Base-by-base conservation (phyloP, 306 rosid genomes). In the Prunus fruticosa region DNA sequence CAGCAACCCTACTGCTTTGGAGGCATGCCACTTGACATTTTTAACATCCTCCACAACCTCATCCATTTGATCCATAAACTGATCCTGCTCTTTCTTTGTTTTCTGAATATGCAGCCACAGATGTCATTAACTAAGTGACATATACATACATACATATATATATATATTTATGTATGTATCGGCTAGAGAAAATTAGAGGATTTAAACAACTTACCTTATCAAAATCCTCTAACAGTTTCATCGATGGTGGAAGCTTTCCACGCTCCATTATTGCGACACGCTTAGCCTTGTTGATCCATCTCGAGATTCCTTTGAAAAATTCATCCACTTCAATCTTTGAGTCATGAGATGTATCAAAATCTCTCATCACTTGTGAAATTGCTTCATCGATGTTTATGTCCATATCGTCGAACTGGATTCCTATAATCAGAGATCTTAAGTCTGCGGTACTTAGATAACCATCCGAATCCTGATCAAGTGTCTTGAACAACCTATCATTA, bases 281-380 rank as follows among this genome's bases (percentile, higher is more conserved):
- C 79, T 60, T 76, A 32, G 79, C 83, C 61, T 61, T 49, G 56
- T 58, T 61, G 54, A 86, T 64, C 85, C 89, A 86, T 69, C 72
- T 83, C 41, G 83, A 58, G 27, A 75, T 83, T 64, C 85, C 87
- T 46, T 22, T 54, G 12, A 84, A 72, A 56, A 87, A 87, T 71
- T 86, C 86, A n/a, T 65, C 64, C 73, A 15, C 49, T 11, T 73
- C 69, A 20, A 66, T 66, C 57, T 45, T 41, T 0, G 63, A 65
- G 43, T 73, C 78, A 11, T 10, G 51, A 18, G 78, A 65, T 30
- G 73, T 64, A 20, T 79, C 83, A 16, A 79, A 73, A 34, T 79
- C 82, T 38, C 13, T n/a, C 78, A 81, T 84, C 75, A 87, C 75
- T 69, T 72, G 38, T 28, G 58, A 32, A 66, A 63, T 65, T 6